These are phyloP conservation scores for Euphorbia schlechtendalii DNA, from an alignment of 441 rosid genomes.

Conservation along the genomic window DNA sequence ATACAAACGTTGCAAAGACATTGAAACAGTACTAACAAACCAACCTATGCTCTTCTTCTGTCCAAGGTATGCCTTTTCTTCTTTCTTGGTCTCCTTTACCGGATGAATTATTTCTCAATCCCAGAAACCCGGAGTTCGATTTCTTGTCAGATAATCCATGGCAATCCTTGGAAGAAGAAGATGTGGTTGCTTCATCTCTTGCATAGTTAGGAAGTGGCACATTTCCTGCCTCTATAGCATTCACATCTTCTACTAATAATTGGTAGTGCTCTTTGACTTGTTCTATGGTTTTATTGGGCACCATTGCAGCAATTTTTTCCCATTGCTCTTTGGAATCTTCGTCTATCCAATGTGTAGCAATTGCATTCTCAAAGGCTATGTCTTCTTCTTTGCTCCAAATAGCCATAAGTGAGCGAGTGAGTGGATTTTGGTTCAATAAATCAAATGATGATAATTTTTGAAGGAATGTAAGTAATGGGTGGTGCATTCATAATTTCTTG, in stretches of 20 bases:
- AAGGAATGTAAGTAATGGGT: constrained; percentile 13
- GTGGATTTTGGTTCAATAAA: constrained; percentile 10
- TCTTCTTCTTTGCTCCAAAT: constrained; percentile 79
- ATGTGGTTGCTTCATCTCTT: constrained; percentile 36
- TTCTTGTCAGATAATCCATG: constrained; percentile 38
- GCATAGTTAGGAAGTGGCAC: constrained; percentile 55
- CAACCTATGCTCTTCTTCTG: constrained; percentile 95
- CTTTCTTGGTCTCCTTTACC: constrained; percentile 76
- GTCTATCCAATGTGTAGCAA: constrained; percentile 52
- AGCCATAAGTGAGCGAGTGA: constrained; percentile 31
- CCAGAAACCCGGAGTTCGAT: constrained; percentile 38
- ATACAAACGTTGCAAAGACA: background rate
- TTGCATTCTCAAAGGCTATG: constrained; percentile 62
- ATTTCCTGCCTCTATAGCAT: constrained; percentile 61
- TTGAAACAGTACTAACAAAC: background rate
- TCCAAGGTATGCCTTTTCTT: constrained; percentile 92
- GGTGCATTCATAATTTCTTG: constrained; percentile 20
- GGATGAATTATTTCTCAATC: constrained; percentile 36
- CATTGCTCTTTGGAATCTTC: constrained; percentile 40
- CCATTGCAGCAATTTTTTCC: constrained; percentile 56
- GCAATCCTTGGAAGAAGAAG: constrained; percentile 30
- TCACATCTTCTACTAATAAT: constrained; percentile 54
- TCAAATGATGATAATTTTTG: constrained; percentile 1
- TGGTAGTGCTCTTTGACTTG: constrained; percentile 58
- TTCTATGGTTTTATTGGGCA: constrained; percentile 47